Base-by-base conservation (phyloP, 352 stramenopile species). In the Blastocystis sp. region DNA sequence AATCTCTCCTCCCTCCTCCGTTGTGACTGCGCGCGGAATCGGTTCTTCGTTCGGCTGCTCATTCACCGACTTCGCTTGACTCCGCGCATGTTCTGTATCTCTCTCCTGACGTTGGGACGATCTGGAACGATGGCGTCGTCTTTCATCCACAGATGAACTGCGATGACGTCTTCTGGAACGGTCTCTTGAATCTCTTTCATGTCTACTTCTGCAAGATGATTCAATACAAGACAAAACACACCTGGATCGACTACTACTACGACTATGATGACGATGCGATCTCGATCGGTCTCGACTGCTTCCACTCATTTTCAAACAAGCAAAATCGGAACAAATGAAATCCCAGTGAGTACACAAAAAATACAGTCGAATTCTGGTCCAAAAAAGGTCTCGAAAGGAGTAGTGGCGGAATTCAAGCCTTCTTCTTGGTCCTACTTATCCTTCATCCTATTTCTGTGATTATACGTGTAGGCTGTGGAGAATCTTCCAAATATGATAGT, bases 1-100 rank as follows among this genome's bases (percentile, higher is more conserved):
- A 34, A 88, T 86, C 61, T 88, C 86, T 11, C 79, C 86, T 38
- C 77, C 64, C n/a, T 14, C n/a, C 57, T 87, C 72, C 0, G 86
- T 59, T 59, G 32, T 27, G 32, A 14, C 11, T 59, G 51, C 51
- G 32, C 32, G 51, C 2, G 51, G 51, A 59, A 59, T 59, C 32
- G 3, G 11, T 27, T 14, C 51, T 14, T 59, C 51, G n/a, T 27
- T 14, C n/a, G 7, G 51, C n/a, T 16, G n/a, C 51, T 59, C 11
- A 27, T 59, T 27, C 32, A 16, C 11, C 51, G n/a, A n/a, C n/a
- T 27, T 59, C 11, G 51, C n/a, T 32, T 59, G 51, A 59, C 51
- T 59, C 32, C 51, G 51, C n/a, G 51, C n/a, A 16, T 27, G n/a
- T 14, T 11, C 11, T 14, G 18, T 59, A 32, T 59, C 51, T 32